Conservation (phyloP, 2,329 filamentous ascomycete species). For the Curvularia eragrostidis region DNA sequence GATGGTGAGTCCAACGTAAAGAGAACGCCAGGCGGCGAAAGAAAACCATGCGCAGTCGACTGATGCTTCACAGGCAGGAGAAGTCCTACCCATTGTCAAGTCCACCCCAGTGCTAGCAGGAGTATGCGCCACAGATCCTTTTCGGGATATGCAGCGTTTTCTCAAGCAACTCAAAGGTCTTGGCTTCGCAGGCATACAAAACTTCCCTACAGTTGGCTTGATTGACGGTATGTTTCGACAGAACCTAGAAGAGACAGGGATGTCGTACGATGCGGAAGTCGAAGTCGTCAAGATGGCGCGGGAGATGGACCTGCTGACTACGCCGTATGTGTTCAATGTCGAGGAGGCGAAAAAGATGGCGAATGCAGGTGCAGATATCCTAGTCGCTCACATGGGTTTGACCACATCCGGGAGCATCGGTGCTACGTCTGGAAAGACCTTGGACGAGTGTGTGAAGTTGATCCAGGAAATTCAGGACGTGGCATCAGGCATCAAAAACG, state of each 20-base stretch:
- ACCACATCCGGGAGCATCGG: constrained; percentile 71
- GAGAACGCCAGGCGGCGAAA: not conserved
- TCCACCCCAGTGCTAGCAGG: constrained; percentile 72
- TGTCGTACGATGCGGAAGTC: constrained; percentile 72
- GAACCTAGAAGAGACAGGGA: constrained; percentile 74
- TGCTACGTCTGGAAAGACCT: constrained; percentile 64
- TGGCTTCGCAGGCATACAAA: constrained; percentile 74
- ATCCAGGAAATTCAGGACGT: constrained; percentile 71
- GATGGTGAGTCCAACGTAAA: constrained; percentile 57
- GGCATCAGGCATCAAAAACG: constrained; percentile 61
- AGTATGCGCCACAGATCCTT: constrained; percentile 74
- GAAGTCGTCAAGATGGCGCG: constrained; percentile 69
- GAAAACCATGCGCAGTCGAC: too few species aligned
- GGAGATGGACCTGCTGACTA: constrained; percentile 67
- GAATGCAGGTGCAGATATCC: constrained; percentile 68
- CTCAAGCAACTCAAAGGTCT: constrained; percentile 65
- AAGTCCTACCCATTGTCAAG: constrained; percentile 70
- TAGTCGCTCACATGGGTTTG: constrained; percentile 73
- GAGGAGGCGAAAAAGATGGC: constrained; percentile 69
- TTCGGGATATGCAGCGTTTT: constrained; percentile 67
- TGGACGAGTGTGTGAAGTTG: constrained; percentile 68
- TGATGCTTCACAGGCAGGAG: constrained; percentile 57
- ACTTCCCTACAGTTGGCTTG: constrained; percentile 75
- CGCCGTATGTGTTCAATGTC: constrained; percentile 72
- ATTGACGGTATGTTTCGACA: constrained; percentile 72